phyloP scores from a whole-genome alignment of 2,329 filamentous ascomycete genomes.

The Fusarium tricinctum region DNA sequence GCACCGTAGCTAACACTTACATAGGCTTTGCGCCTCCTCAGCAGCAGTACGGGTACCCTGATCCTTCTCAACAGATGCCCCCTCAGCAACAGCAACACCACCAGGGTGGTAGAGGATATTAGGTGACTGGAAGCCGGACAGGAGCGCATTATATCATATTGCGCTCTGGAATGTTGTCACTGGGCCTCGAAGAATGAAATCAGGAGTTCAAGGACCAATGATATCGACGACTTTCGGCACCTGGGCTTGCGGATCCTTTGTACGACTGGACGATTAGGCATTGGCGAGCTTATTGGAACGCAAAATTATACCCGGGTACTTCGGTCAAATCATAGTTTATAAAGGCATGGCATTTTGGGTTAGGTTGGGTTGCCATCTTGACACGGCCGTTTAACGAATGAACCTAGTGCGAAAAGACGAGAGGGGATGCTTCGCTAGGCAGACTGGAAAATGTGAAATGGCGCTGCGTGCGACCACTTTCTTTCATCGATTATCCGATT shows the following conservation, averaged over 20 bases:
- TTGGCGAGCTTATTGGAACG: constrained; percentile 50
- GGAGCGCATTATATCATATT: constrained; percentile 11
- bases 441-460: constrained; percentile 34
- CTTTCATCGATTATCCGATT: constrained; percentile 6
- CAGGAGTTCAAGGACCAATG: constrained; percentile 26
- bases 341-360: constrained; percentile 42
- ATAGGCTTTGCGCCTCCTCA: constrained; percentile 56
- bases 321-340: constrained; percentile 47
- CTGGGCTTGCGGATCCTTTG: constrained; percentile 48
- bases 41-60: constrained; percentile 62
- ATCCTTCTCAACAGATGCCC: constrained; percentile 59
- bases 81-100: constrained; percentile 57
- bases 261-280: constrained; percentile 47
- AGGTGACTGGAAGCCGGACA: constrained; percentile 34
- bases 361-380: constrained; percentile 44
- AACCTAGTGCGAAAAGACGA: constrained; percentile 43
- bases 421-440: constrained; percentile 21
- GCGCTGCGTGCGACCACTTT: constrained; percentile 34
- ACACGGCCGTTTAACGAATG: constrained; percentile 51
- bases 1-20: constrained; percentile 14
- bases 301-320: constrained; percentile 51
- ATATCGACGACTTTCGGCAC: constrained; percentile 46
- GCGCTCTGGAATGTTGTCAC: constrained; percentile 6
- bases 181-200: constrained; percentile 23
- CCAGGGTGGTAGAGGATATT: constrained; percentile 61